Evolutionary conservation across 495 filamentous ascomycete genomes (phyloP), one percentile per base, ranked within the genome.

Genomic region (Hypomontagnella monticulosa): DNA sequence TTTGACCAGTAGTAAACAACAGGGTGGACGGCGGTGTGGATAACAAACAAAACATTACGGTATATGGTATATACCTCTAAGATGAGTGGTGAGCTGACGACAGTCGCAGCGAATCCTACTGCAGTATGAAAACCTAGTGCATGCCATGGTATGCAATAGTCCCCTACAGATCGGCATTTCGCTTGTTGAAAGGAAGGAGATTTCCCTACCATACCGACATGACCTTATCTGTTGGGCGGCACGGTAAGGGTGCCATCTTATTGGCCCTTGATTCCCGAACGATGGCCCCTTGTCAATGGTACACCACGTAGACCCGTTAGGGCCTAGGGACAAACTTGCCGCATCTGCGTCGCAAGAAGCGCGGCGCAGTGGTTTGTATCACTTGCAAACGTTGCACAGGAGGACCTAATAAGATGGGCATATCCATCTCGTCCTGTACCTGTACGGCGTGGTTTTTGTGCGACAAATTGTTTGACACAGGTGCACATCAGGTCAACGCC

Each of bases 341-440:
- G 52, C 52, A 43, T 19, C 41, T 43, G 49, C 42, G 55, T 68
- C 54, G 49, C 59, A 55, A 68, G 48, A 68, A 68, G 65, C 65
- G 65, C 65, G 65, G 59, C 59, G 58, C 59, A 63, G 59, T 63
- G 52, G 58, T 53, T 54, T 59, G 51, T 60, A 59, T 55, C 20
- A 63, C 54, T 63, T 20, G 3, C 11, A 8, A 58, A 47, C 6
- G 58, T 62, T 19, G 52, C 30, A 58, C 58, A 47, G 12, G 30
- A 41, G 6, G 46, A 52, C 37, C 23, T 15, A 48, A 51, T 12
- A 10, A 27, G 33, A 52, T 33, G 16, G 4, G 34, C 14, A 48
- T 33, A 16, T 44, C 37, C 42, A 40, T 32, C 52, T 20, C 36
- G 38, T 56, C 46, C 40, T 63, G 55, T 63, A 42, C 20, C 18